Percentiles rank a stretch among this genome's conserved stretches.
Evolutionary conservation across 176 grass and related monocot genomes (phyloP).

Genomic region (Oryza coarctata): DNA sequence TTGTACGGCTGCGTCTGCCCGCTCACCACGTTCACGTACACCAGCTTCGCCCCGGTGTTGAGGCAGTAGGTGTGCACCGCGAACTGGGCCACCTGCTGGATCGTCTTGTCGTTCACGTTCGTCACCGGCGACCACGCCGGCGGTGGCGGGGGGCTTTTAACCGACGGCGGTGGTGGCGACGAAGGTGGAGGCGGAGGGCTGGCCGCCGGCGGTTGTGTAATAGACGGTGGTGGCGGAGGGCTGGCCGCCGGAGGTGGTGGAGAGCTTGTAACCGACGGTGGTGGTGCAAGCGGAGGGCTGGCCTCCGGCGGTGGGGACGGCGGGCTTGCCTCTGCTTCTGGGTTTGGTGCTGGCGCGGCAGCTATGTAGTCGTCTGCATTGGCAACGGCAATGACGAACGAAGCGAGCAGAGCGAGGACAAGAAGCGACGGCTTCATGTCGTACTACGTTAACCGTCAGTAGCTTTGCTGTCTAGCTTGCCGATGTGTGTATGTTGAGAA

Average conservation of each 20-base stretch:
- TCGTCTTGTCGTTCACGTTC: slow-evolving; percentile 13
- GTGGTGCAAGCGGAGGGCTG: background rate
- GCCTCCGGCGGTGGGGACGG: background rate
- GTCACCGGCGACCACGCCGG: slow-evolving; percentile 22
- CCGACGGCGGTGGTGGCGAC: background rate
- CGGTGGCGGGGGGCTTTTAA: background rate
- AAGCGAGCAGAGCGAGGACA: background rate
- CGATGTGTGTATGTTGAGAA: background rate
- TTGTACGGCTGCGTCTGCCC: slow-evolving; percentile 17
- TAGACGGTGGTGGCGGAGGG: background rate
- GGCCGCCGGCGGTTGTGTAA: background rate
- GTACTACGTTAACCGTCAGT: background rate
- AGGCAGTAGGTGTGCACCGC: slow-evolving; percentile 24
- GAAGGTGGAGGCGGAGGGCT: background rate
- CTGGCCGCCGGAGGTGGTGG: background rate
- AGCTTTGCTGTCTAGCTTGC: background rate
- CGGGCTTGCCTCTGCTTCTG: background rate
- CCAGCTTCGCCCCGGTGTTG: background rate
- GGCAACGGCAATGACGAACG: background rate
- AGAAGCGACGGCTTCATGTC: background rate
- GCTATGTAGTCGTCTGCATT: background rate
- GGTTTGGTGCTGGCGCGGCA: background rate
- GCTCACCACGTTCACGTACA: slow-evolving; percentile 21
- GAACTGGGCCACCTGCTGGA: slow-evolving; percentile 37
- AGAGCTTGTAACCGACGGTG: background rate